Evolutionary conservation across 2,329 filamentous ascomycete species (phyloP), one percentile per base, ranked within the genome.

Genomic region (Epichloe sylvatica): DNA sequence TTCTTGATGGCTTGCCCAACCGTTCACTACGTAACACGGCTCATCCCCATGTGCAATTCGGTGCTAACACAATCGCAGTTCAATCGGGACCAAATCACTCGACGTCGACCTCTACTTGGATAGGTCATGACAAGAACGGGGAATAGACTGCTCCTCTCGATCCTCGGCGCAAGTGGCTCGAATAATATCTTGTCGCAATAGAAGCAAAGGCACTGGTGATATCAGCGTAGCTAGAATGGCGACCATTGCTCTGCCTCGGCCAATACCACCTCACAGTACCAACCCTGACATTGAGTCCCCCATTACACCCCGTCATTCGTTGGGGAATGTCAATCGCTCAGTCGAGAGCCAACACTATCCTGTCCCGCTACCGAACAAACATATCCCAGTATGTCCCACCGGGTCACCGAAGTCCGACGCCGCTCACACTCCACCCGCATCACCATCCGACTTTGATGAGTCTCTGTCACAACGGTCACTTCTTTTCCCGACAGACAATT

Each of bases 331-430:
- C 35, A 58, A 56, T 47, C 41, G 52, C 13, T 34, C 55, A 48
- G 52, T 52, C 49, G 52, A 52, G 46, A 56, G 52, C 46, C 60
- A 57, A 44, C 57, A 53, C 53, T 51, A 52, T 59, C 64, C 53
- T 55, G 62, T 51, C 52, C 58, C 84, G 6, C 73, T 92, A 23
- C 87, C 89, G 9, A 95, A 94, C 69, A 94, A 92, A 67, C 88
- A 95, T 67, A 74, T 95, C 23, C 89, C 90, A n/a, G 72, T 83
- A 57, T 95, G 88, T 67, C 84, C 88, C n/a, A 80, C 89, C 1
- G 89, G 89, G 2, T 83, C 86, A 54, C 78, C 70, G 43, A 60
- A 59, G 55, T 68, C 65, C 49, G 71, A 72, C 58, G 75, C 73
- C 52, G 73, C 77, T 45, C 74, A 76, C 58, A 81, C 81, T 34